Evolutionary conservation across 352 stramenopile species (phyloP).

Genomic region (Globisporangium ultimum): DNA sequence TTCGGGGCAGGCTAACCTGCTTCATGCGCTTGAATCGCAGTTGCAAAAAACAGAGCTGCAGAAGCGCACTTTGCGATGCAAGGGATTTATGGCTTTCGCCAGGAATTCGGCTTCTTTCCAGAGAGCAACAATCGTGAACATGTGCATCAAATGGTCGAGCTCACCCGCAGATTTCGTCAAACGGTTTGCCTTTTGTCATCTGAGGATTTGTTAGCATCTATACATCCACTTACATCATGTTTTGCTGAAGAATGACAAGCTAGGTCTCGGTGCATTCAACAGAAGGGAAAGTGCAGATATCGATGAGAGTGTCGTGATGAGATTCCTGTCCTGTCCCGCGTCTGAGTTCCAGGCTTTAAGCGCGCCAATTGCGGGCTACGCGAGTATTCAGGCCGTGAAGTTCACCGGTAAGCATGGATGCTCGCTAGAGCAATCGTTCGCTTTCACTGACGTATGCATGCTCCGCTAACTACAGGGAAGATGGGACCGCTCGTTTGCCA

Average conservation of each 20-base stretch:
- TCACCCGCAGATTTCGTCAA: conserved; percentile 10
- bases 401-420: conserved; percentile 14
- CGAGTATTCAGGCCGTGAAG: conserved; percentile 27
- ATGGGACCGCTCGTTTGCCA: conserved; percentile 17
- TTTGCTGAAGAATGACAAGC: conserved; percentile 3
- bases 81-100: conserved; percentile 21
- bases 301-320: conserved; percentile 10
- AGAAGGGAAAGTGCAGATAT: conserved; percentile 2
- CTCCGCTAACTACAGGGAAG: conserved; percentile 13
- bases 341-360: conserved; percentile 36
- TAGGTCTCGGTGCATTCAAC: not conserved
- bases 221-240: not conserved
- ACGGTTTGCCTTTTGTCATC: conserved; percentile 6
- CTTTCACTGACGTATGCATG: no score
- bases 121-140: conserved; percentile 23
- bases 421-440: no score
- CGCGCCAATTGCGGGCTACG: conserved; percentile 26
- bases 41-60: not conserved
- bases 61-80: conserved; percentile 23
- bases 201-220: not conserved
- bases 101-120: conserved; percentile 19
- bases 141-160: conserved; percentile 12
- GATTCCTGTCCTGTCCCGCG: conserved; percentile 21
- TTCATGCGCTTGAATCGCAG: not conserved
- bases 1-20: not conserved